Base-by-base conservation (phyloP, 2,329 filamentous ascomycete genomes). In the Claviceps arundinis region DNA sequence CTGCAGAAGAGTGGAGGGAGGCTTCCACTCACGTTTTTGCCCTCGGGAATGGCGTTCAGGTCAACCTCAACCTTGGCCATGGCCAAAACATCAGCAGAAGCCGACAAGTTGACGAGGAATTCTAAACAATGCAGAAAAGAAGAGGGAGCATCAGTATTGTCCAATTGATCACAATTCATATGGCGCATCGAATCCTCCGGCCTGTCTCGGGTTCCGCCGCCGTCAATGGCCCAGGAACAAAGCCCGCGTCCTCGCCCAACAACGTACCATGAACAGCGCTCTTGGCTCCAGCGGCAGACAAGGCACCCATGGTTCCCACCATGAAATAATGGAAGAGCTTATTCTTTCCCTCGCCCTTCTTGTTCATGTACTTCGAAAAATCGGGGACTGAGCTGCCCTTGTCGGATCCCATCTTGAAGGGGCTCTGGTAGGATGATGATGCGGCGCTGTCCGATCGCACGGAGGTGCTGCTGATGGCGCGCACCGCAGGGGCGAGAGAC, bases 51-150 rank as follows among this genome's bases (percentile, higher is more conserved):
- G 59, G 88, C 72, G 64, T 77, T 78, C 61, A 98, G 85, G 72
- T 95, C 89, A 63, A 98, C 86, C 78, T 98, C 93, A 63, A 98
- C 93, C 85, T 98, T 98, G 72, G 93, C 93, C 84, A 96, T 94
- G 69, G 94, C 93, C 74, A 98, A 75, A 67, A 98, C 89, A 67
- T 98, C 93, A 73, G 93, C 93, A 56, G 93, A 98, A 58, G 93
- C 93, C 65, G 91, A 94, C 94, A 98, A 97, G 83, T 96, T 98
- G 77, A 95, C 89, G 59, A 98, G 81, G 82, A 98, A 98, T 76
- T 98, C 93, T 98, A 73, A 53, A 54, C 44, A 48, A 22, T 22
- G 17, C 11, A n/a, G 13, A 49, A 54, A 56, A 47, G 56, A 61
- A 46, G 30, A 38, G 14, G 37, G 4, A 13, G 13, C 11, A n/a